Conservation (phyloP, 2,329 filamentous ascomycete species). For the Rosellinia necatrix region DNA sequence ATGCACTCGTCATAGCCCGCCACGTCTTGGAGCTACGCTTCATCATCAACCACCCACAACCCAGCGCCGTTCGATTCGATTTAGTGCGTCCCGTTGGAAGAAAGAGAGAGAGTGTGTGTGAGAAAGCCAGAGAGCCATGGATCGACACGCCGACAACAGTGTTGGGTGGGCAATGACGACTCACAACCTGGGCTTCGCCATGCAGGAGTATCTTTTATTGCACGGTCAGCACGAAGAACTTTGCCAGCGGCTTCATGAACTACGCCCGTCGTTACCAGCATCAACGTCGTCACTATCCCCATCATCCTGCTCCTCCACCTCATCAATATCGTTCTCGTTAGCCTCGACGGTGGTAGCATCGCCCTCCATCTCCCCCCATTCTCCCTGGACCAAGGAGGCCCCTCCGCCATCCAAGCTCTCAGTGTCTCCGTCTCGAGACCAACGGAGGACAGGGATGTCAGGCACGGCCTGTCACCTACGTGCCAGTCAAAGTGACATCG, state of each 20-base stretch:
- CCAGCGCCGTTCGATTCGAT: background rate
- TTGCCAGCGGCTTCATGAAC: slow-evolving; percentile 55
- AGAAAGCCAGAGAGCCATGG: slow-evolving; percentile 21
- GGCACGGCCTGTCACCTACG: slow-evolving; percentile 14
- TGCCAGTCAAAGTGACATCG: slow-evolving; percentile 41
- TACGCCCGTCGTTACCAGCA: slow-evolving; percentile 50
- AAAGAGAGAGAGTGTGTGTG: too few relatives aligned
- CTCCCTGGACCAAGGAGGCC: slow-evolving; percentile 53
- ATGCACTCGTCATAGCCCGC: slow-evolving; percentile 34
- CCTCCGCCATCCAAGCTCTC: slow-evolving; percentile 46
- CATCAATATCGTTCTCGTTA: background rate
- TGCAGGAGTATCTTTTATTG: slow-evolving; percentile 60
- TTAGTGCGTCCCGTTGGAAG: background rate
- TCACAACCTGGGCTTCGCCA: slow-evolving; percentile 51
- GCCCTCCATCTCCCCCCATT: slow-evolving; percentile 64
- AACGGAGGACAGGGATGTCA: slow-evolving; percentile 31
- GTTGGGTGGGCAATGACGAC: slow-evolving; percentile 14
- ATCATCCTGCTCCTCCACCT: background rate
- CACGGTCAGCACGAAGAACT: slow-evolving; percentile 60
- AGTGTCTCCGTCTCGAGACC: slow-evolving; percentile 43
- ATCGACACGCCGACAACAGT: slow-evolving; percentile 1
- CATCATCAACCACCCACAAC: slow-evolving; percentile 12
- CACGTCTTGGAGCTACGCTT: slow-evolving; percentile 5
- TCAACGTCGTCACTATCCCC: slow-evolving; percentile 37
- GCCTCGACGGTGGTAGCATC: slow-evolving; percentile 49